Base-by-base conservation (phyloP, 2,329 filamentous ascomycete genomes). In the Trichoderma brevicompactum region DNA sequence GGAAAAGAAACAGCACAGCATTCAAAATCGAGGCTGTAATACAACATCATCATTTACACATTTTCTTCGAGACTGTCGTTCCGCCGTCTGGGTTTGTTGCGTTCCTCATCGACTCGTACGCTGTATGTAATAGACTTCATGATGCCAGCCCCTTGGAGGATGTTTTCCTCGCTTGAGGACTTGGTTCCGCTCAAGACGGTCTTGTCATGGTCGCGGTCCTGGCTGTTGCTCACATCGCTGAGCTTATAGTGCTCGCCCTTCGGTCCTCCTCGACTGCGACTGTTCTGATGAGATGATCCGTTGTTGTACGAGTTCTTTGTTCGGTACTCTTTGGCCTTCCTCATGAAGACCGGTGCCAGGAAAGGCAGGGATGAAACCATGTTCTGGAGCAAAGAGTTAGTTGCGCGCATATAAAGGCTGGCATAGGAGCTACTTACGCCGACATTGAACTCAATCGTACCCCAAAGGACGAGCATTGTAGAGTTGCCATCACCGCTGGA, bases 391-490 rank as follows among this genome's bases (percentile, higher is more conserved):
- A 15, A 17, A 4, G 41, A 63, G 58, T 56, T 54, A 65, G 50
- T 1, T 28, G 13, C 34, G 9, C 34, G 17, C 46, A 49, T 53
- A 19, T 23, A 40, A 40, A 13, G 10, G 10, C 10, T 10, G n/a
- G 7, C 6, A 32, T 1, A 19, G 15, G 38, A 1, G n/a, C 32
- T 17, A 34, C 82, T 71, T 78, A 85, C 83, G 10, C 84, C 83
- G 36, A 85, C 79, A 68, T 86, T 85, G 72, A 86, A 83, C 70
- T 86, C 84, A 64, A 86, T 82, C 2, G 80, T 82, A 5, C 84
- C 84, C 83, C 83, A 86, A 0, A 86, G 74, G 0, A 86, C 78
- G 10, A 86, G 75, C 80, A 84, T 82, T 5, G 84, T 85, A 0
- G 83, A 85, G 69, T 85, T 83, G 8, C 83, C 82, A 43, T 85